Evolutionary conservation across 2,329 filamentous ascomycete species (phyloP).

Genomic region (Scedosporium aurantiacum): DNA sequence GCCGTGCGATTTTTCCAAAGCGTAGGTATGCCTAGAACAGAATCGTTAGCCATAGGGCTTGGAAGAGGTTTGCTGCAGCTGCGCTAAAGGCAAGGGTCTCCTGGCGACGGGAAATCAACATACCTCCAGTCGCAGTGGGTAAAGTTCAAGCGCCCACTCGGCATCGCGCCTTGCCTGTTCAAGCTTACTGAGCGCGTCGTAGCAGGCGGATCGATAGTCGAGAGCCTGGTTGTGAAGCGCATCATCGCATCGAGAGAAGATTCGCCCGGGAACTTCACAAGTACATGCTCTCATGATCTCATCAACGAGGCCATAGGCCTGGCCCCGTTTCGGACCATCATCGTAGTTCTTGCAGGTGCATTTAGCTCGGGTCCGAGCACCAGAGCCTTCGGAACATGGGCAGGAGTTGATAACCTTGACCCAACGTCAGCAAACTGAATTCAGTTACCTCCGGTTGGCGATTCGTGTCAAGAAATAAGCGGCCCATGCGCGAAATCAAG

Average conservation of each 20-base stretch:
- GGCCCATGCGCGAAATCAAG: background rate
- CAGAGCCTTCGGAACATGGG: background rate
- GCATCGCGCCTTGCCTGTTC: slow-evolving; percentile 27
- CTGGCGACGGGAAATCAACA: slow-evolving; percentile 3
- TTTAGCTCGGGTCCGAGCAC: background rate
- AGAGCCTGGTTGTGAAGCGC: slow-evolving; percentile 26
- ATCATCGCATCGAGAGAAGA: slow-evolving; percentile 28
- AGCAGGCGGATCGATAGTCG: slow-evolving; percentile 25
- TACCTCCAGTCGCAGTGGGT: slow-evolving; percentile 28
- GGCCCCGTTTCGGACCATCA: slow-evolving; percentile 15
- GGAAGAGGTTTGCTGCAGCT: background rate
- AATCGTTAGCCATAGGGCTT: slow-evolving; percentile 5
- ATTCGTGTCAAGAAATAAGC: background rate
- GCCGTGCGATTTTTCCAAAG: slow-evolving; percentile 26
- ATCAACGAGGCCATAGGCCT: slow-evolving; percentile 20
- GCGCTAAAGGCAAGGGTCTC: background rate
- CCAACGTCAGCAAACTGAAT: background rate
- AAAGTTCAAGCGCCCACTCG: slow-evolving; percentile 31
- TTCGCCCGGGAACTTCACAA: slow-evolving; percentile 22
- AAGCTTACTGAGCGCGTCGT: slow-evolving; percentile 26
- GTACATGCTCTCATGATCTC: slow-evolving; percentile 29
- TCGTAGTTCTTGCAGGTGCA: slow-evolving; percentile 30
- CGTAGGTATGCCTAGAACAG: slow-evolving; percentile 27
- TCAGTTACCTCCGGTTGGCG: background rate
- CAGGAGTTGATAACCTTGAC: slow-evolving; percentile 5